Percentiles rank a stretch among this genome's conserved stretches.
Evolutionary conservation across 805 yeast genomes (phyloP).

Genomic region (Maudiozyma barnettii): DNA sequence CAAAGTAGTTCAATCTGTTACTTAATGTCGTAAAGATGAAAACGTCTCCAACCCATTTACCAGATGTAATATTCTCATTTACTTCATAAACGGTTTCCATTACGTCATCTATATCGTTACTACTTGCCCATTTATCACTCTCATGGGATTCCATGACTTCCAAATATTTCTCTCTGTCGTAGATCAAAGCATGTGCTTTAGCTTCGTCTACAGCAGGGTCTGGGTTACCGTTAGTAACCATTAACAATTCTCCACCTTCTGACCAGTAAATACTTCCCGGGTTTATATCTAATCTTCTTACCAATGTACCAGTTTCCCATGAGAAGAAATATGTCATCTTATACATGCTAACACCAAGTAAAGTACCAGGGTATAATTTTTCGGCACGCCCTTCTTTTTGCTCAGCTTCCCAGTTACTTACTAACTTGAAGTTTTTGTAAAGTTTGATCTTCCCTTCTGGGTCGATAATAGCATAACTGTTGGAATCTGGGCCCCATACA

Average conservation of each 20-base stretch:
- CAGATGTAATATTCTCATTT: constrained; percentile 72
- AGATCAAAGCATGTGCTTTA: constrained; percentile 68
- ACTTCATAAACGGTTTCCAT: constrained; percentile 80
- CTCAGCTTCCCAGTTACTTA: constrained; percentile 51
- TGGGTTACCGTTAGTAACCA: constrained; percentile 54
- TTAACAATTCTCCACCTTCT: constrained; percentile 81
- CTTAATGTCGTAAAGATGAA: constrained; percentile 82
- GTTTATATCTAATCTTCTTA: constrained; percentile 83
- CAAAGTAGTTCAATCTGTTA: constrained; percentile 85
- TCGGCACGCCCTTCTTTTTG: constrained; percentile 67
- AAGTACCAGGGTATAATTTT: constrained; percentile 71
- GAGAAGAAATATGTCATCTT: constrained; percentile 84
- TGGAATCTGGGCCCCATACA: constrained; percentile 91
- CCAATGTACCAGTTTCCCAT: constrained; percentile 82
- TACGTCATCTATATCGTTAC: constrained; percentile 82
- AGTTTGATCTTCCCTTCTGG: constrained; percentile 54
- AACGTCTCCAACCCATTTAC: constrained; percentile 96
- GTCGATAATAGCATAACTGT: constrained; percentile 76
- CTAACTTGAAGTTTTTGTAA: constrained; percentile 78
- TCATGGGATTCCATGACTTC: constrained; percentile 50
- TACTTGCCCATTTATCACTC: constrained; percentile 56
- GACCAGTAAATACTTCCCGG: constrained; percentile 82
- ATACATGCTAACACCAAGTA: constrained; percentile 74
- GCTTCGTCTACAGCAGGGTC: constrained; percentile 22
- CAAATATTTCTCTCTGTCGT: constrained; percentile 55